phyloP scores from a whole-genome alignment of 106 monocot genomes.

The Acorus gramineus region DNA sequence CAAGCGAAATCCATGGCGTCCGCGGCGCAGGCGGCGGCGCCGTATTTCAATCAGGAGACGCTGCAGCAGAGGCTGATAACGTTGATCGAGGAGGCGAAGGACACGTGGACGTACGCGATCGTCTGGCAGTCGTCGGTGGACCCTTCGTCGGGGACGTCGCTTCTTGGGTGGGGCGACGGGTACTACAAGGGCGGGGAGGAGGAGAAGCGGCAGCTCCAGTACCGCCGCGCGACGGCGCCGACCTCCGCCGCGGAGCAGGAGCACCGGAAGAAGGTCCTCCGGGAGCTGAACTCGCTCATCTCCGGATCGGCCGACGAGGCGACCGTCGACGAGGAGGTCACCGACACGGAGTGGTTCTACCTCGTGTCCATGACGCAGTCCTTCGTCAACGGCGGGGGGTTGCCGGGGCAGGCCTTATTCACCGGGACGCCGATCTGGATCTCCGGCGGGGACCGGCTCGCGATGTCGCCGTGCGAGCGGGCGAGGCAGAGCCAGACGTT shows the following conservation, averaged over 20 bases:
- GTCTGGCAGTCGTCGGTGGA: constrained; percentile 80
- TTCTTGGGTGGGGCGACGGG: constrained; percentile 88
- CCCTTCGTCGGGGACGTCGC: constrained; percentile 20
- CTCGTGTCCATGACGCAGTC: constrained; percentile 78
- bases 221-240: neutral
- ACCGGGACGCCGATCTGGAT: constrained; percentile 29
- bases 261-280: constrained; percentile 59
- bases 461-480: constrained; percentile 33
- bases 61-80: constrained; percentile 72
- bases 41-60: constrained; percentile 18
- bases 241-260: constrained; percentile 49
- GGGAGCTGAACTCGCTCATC: constrained; percentile 61
- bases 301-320: constrained; percentile 20
- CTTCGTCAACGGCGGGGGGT: constrained; percentile 44
- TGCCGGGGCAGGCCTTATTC: constrained; percentile 56
- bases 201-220: constrained; percentile 30
- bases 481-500: constrained; percentile 42
- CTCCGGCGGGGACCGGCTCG: constrained; percentile 18
- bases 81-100: constrained; percentile 47
- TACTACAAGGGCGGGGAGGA: constrained; percentile 72
- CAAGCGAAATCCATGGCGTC: neutral
- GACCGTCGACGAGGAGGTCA: constrained; percentile 65
- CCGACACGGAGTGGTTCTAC: constrained; percentile 83
- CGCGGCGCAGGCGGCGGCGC: neutral
- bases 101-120: constrained; percentile 81